These are phyloP conservation scores for Irpex sp. DNA, from an alignment of 1,284 basidiomycete genomes.

Conservation along the genomic window DNA sequence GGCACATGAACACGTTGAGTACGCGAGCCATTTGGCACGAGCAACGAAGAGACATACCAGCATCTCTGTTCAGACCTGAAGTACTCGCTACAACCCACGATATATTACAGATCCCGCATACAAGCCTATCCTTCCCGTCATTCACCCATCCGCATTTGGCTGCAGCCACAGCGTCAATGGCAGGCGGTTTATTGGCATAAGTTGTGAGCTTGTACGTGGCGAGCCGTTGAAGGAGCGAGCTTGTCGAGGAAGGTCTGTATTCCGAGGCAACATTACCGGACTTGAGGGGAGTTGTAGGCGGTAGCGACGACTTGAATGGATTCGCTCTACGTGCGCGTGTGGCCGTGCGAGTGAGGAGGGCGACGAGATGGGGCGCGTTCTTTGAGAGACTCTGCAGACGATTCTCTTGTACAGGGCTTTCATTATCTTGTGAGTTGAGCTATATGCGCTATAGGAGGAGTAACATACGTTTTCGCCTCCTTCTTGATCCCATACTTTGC, in stretches of 20 bases:
- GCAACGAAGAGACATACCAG: constrained; percentile 47
- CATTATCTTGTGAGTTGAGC: not conserved
- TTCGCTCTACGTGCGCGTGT: constrained; percentile 50
- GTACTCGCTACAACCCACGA: constrained; percentile 70
- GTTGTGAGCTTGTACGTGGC: constrained; percentile 74
- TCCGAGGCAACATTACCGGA: constrained; percentile 40
- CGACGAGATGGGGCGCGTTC: constrained; percentile 62
- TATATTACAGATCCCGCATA: constrained; percentile 64
- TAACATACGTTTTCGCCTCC: constrained; percentile 34
- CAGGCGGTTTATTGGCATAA: constrained; percentile 70
- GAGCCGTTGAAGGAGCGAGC: constrained; percentile 68
- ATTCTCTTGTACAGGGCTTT: constrained; percentile 9
- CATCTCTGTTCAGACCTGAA: constrained; percentile 67
- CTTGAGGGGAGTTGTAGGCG: constrained; percentile 27
- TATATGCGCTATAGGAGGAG: not conserved
- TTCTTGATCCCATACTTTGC: constrained; percentile 71
- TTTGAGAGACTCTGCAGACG: constrained; percentile 38
- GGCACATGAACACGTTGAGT: constrained; percentile 14
- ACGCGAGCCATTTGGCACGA: constrained; percentile 16
- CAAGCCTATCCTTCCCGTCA: constrained; percentile 69
- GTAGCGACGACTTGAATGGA: constrained; percentile 32
- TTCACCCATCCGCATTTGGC: constrained; percentile 78
- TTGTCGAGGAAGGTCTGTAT: constrained; percentile 72
- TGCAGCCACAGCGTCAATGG: constrained; percentile 73
- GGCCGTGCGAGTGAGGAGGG: constrained; percentile 62